These are phyloP conservation scores for Clitopilus hobsonii DNA, from an alignment of 768 basidiomycete genomes.

Conservation along the genomic window DNA sequence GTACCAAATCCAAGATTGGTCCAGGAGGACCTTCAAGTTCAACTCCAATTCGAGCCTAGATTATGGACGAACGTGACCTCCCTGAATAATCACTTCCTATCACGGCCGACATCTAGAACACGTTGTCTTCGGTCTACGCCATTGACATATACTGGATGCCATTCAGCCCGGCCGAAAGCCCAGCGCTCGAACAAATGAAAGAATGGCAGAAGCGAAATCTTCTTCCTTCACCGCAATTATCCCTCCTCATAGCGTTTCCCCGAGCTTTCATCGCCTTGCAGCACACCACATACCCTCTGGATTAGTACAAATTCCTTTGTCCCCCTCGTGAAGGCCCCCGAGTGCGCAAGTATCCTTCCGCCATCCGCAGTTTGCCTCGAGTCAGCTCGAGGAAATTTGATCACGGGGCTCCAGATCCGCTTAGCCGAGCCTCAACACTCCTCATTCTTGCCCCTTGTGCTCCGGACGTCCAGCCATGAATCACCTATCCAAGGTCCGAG, in stretches of 20 bases:
- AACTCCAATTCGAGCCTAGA: too few species aligned
- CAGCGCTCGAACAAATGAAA: too few species aligned
- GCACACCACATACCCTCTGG: background rate
- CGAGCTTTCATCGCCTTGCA: background rate
- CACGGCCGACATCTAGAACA: background rate
- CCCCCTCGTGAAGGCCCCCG: too few species aligned
- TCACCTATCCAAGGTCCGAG: conserved; percentile 1
- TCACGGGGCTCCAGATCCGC: background rate
- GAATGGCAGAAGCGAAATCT: background rate
- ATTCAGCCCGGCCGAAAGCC: background rate
- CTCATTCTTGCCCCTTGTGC: background rate
- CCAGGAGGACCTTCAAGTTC: too few species aligned
- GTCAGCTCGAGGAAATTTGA: background rate
- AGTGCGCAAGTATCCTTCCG: background rate
- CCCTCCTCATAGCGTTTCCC: background rate
- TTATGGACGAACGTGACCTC: background rate
- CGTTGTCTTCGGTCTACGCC: background rate
- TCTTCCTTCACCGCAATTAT: background rate
- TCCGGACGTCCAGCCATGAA: background rate
- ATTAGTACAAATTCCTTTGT: background rate
- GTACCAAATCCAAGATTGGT: too few species aligned
- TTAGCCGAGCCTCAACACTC: background rate
- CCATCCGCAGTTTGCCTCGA: background rate
- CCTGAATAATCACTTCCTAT: background rate
- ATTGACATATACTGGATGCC: background rate